A percentile compares a stretch with the other conserved stretches of the same genome.
These are phyloP conservation scores for Aleurites moluccanus DNA, from an alignment of 441 rosid genomes.

Conservation along the genomic window DNA sequence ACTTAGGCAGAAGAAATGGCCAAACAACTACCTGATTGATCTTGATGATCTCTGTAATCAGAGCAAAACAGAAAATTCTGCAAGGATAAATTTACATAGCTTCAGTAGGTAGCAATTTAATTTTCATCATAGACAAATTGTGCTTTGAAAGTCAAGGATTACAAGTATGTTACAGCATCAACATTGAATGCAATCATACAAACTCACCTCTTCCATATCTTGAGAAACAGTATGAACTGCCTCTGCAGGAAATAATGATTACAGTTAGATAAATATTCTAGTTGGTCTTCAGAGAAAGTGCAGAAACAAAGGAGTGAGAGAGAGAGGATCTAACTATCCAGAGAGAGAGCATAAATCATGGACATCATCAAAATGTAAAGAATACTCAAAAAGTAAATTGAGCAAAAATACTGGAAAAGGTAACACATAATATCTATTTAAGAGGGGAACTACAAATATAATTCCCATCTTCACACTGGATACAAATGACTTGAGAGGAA, in stretches of 20 bases:
- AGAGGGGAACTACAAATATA: not conserved
- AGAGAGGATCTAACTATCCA: not conserved
- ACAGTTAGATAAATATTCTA: constrained; percentile 9
- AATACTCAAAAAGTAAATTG: not conserved
- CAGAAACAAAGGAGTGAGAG: not conserved
- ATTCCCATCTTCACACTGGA: not conserved
- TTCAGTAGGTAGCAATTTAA: constrained; percentile 10
- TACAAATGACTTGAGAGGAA: not conserved
- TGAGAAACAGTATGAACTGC: constrained; percentile 57
- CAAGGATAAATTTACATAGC: constrained; percentile 23
- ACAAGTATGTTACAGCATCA: not conserved
- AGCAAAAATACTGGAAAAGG: not conserved
- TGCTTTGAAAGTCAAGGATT: not conserved
- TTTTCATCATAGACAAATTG: not conserved
- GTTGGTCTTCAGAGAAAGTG: not conserved
- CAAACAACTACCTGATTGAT: constrained; percentile 62
- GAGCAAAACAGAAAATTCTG: constrained; percentile 78
- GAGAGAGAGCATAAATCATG: not conserved
- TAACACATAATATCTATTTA: constrained; percentile 5
- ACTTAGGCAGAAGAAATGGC: not conserved
- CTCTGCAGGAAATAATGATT: constrained; percentile 45
- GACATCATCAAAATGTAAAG: not conserved
- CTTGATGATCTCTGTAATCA: constrained; percentile 48
- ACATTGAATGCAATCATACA: constrained; percentile 12
- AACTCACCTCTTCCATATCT: constrained; percentile 63